A percentile compares a stretch with the other conserved stretches of the same genome.
Evolutionary conservation across 2,329 filamentous ascomycete species (phyloP).

Genomic region (Scytalidium lignicola): DNA sequence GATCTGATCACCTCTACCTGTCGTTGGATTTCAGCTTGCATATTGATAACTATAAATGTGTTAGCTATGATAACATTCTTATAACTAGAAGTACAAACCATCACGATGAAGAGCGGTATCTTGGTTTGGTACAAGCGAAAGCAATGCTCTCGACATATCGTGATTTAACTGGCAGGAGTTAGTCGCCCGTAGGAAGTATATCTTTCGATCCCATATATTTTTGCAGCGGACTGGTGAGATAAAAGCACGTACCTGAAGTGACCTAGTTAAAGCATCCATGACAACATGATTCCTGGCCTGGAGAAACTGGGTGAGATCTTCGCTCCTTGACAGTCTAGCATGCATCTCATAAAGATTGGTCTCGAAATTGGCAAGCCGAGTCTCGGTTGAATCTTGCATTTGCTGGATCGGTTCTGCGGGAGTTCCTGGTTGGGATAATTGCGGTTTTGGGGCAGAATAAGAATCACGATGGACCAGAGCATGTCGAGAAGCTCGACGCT

Average conservation of each 20-base stretch:
- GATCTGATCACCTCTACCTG: constrained; percentile 52
- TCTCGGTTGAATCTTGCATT: constrained; percentile 69
- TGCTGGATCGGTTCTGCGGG: constrained; percentile 73
- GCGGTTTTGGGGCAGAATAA: constrained; percentile 71
- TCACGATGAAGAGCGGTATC: constrained; percentile 79
- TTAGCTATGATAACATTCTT: constrained; percentile 20
- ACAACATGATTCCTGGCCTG: constrained; percentile 76
- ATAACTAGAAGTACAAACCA: constrained; percentile 48
- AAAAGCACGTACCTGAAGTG: constrained; percentile 51
- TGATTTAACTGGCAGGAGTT: constrained; percentile 66
- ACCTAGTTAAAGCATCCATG: constrained; percentile 73
- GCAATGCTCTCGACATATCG: constrained; percentile 71
- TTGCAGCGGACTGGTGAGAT: not conserved
- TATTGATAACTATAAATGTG: constrained; percentile 40
- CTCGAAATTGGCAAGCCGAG: constrained; percentile 70
- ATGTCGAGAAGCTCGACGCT: constrained; percentile 87
- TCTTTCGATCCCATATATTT: constrained; percentile 9
- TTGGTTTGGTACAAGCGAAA: constrained; percentile 66
- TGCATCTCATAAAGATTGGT: constrained; percentile 78
- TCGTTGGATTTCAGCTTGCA: constrained; percentile 57
- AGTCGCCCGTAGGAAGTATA: constrained; percentile 11
- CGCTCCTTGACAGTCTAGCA: constrained; percentile 69
- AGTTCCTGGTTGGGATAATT: constrained; percentile 74
- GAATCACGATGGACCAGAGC: constrained; percentile 88
- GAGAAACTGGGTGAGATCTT: constrained; percentile 76